Conservation (phyloP, 1,284 basidiomycete genomes). For the Inonotus obliquus region DNA sequence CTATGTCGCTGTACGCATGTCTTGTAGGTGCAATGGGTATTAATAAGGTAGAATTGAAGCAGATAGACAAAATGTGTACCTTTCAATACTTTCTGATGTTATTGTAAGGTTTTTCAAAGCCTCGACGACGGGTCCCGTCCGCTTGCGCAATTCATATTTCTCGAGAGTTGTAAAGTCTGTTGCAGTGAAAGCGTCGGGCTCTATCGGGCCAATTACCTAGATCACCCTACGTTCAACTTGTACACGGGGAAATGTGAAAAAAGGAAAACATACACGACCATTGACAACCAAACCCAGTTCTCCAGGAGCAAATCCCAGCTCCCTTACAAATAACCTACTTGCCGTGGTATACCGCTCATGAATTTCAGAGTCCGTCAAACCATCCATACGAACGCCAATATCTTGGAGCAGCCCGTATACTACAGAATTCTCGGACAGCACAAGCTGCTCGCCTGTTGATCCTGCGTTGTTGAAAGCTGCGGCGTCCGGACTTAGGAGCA, state of each 20-base stretch:
- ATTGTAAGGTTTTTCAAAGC: slow-evolving; percentile 55
- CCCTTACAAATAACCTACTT: slow-evolving; percentile 42
- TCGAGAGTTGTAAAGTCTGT: slow-evolving; percentile 69
- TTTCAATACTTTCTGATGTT: slow-evolving; percentile 38
- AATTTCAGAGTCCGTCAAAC: slow-evolving; percentile 25
- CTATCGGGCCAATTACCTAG: slow-evolving; percentile 65
- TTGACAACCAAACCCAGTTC: slow-evolving; percentile 69
- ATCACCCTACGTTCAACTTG: neutral
- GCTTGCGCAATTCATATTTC: slow-evolving; percentile 66
- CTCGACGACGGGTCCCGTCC: slow-evolving; percentile 61
- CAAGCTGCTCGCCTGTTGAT: slow-evolving; percentile 31
- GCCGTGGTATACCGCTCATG: slow-evolving; percentile 40
- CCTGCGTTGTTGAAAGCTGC: slow-evolving; percentile 20
- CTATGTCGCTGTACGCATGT: slow-evolving; percentile 49
- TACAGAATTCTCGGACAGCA: slow-evolving; percentile 32
- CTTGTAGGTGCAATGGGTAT: slow-evolving; percentile 31
- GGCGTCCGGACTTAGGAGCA: slow-evolving; percentile 4
- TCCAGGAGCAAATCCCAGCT: slow-evolving; percentile 53
- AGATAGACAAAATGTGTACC: slow-evolving; percentile 31
- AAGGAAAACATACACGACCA: slow-evolving; percentile 58
- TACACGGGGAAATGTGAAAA: neutral
- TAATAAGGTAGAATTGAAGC: neutral
- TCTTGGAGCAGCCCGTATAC: slow-evolving; percentile 35
- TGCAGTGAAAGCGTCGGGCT: slow-evolving; percentile 47
- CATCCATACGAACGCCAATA: slow-evolving; percentile 28